These are phyloP conservation scores for Xanthoceras sorbifolium DNA, from an alignment of 345 rosid genomes.

Conservation along the genomic window DNA sequence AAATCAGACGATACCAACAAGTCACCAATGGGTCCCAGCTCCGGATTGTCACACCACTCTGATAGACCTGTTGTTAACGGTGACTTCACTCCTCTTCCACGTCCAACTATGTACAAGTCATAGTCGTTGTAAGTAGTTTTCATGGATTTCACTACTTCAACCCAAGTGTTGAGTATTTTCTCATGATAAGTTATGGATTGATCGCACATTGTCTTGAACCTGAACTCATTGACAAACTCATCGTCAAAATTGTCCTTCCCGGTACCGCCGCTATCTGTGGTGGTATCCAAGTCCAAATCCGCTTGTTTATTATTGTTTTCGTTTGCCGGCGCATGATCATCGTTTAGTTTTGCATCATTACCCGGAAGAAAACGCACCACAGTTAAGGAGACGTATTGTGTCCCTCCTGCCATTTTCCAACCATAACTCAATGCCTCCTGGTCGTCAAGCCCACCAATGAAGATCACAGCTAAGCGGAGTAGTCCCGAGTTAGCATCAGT, in stretches of 20 bases:
- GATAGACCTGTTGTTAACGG: conserved; percentile 28
- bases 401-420: conserved; percentile 30
- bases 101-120: conserved; percentile 44
- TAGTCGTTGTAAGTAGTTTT: conserved; percentile 1
- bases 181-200: conserved; percentile 31
- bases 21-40: conserved; percentile 39
- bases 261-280: background rate
- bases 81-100: conserved; percentile 18
- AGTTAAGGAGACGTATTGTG: conserved; percentile 4
- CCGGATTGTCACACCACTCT: conserved; percentile 33
- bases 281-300: too few species aligned
- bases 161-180: conserved; percentile 11
- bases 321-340: background rate
- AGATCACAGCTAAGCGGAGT: conserved; percentile 24
- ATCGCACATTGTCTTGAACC: conserved; percentile 33
- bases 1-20: conserved; percentile 27
- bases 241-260: background rate
- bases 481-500: too few species aligned
- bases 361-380: conserved; percentile 22
- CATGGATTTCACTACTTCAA: conserved; percentile 22
- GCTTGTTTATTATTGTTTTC: too few species aligned
- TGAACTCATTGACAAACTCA: conserved; percentile 37
- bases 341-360: background rate
- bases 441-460: conserved; percentile 32
- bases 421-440: conserved; percentile 36